Base-by-base conservation (phyloP, 2,329 filamentous ascomycete species). In the Colletotrichum ledebouriae region DNA sequence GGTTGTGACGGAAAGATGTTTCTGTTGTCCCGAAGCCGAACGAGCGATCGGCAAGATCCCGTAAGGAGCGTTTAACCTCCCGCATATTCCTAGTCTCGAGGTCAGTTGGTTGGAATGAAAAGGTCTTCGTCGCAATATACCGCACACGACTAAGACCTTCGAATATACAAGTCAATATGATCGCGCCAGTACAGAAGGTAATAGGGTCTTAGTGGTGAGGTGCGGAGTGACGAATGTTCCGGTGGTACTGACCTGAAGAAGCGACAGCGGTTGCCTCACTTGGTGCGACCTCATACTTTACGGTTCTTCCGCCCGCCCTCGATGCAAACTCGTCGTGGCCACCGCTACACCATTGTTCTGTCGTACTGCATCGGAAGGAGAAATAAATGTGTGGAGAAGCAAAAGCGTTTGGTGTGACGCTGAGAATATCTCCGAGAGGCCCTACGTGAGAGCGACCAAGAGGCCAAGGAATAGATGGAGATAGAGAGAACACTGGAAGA, bases 271-370 rank as follows among this genome's bases (percentile, higher is more conserved):
- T 34, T 57, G 58, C 68, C 60, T 71, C 64, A 63, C 44, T 62
- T 22, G 22, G 63, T 71, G 57, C 42, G 49, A 71, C 70, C 25
- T 15, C 29, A 59, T 58, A 33, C 44, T 37, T 62, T 53, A 59
- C 61, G 67, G 56, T 49, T 56, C 33, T 50, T 58, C 58, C 41
- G 53, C 41, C 63, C 63, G 52, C 62, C 70, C 70, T 71, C 70
- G 67, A 70, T 34, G 67, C 63, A 68, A 68, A 65, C 61, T 68
- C 60, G 65, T 68, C 65, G 65, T 68, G 61, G 65, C 55, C 55
- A 41, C 25, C 17, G 65, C 61, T 68, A 47, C 65, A 68, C 55
- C 60, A 65, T 47, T 65, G 55, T 55, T 65, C 33, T 49, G 65
- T 68, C 17, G 34, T 55, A 68, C 65, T 39, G 47, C 65, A 42